Evolutionary conservation across 768 basidiomycete species (phyloP).

Genomic region (Jaapia argillacea): DNA sequence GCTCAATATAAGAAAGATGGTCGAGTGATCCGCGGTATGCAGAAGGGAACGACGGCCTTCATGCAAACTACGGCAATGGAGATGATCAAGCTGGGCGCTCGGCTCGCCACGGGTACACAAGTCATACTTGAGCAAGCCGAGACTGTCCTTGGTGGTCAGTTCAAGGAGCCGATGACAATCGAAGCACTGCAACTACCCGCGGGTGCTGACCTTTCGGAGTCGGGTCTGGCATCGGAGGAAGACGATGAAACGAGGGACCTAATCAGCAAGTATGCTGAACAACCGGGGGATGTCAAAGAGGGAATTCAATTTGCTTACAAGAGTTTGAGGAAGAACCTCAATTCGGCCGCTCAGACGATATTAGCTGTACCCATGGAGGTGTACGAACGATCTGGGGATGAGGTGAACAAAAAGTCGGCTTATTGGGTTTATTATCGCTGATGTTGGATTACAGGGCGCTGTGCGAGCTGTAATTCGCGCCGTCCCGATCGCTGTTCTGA

Average conservation of each 20-base stretch:
- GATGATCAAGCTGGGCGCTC: conserved; percentile 89
- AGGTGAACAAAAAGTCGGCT: conserved; percentile 39
- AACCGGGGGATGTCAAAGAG: conserved; percentile 75
- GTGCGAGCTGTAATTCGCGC: conserved; percentile 92
- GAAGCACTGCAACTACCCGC: conserved; percentile 44
- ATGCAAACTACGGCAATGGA: conserved; percentile 93
- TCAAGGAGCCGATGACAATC: conserved; percentile 51
- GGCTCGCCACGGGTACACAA: conserved; percentile 92
- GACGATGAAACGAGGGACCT: conserved; percentile 37
- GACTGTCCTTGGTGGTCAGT: conserved; percentile 75
- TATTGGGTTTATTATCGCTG: conserved; percentile 4
- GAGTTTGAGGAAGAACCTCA: conserved; percentile 78
- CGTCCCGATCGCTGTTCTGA: conserved; percentile 93
- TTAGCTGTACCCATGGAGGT: conserved; percentile 99
- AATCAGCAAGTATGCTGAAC: conserved; percentile 87
- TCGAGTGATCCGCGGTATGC: conserved; percentile 82
- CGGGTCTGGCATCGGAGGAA: conserved; percentile 16
- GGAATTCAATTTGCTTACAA: conserved; percentile 89
- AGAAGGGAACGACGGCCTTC: conserved; percentile 89
- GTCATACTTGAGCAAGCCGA: conserved; percentile 96
- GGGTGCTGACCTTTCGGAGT: conserved; percentile 16
- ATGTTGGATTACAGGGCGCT: conserved; percentile 53
- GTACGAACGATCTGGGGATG: conserved; percentile 86
- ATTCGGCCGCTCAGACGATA: conserved; percentile 95
- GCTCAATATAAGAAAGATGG: conserved; percentile 98